Conservation (phyloP, 352 stramenopile genomes). For the Saprolegnia diclina region DNA sequence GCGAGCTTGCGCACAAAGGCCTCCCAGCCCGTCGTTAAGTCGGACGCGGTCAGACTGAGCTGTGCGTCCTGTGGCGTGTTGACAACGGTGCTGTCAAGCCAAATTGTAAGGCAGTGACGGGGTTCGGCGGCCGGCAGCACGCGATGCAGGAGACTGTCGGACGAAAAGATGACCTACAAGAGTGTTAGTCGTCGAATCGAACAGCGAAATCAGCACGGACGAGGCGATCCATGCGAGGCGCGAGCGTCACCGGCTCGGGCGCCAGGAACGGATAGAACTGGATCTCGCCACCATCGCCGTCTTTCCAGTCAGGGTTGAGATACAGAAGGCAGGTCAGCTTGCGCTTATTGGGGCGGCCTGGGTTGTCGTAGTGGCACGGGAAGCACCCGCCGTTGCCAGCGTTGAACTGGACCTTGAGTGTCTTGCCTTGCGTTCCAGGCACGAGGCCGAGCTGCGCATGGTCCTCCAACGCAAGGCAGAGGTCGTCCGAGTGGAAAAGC, state of each 20-base stretch:
- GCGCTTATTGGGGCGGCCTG: slow-evolving; percentile 63
- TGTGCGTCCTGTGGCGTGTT: slow-evolving; percentile 54
- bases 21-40: slow-evolving; percentile 53
- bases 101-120: slow-evolving; percentile 63
- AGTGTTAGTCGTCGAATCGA: slow-evolving; percentile 7
- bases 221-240: slow-evolving; percentile 65
- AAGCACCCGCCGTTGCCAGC: slow-evolving; percentile 67
- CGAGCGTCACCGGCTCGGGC: slow-evolving; percentile 42
- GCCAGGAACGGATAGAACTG: slow-evolving; percentile 70
- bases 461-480: slow-evolving; percentile 43
- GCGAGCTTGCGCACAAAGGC: slow-evolving; percentile 56
- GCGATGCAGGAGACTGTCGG: slow-evolving; percentile 66
- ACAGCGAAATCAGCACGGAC: slow-evolving; percentile 14
- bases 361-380: slow-evolving; percentile 81
- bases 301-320: slow-evolving; percentile 62
- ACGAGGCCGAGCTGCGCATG: slow-evolving; percentile 34
- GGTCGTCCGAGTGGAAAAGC: slow-evolving; percentile 53
- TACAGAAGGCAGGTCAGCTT: slow-evolving; percentile 78
- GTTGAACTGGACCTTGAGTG: slow-evolving; percentile 78
- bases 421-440: slow-evolving; percentile 49
- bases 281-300: slow-evolving; percentile 64
- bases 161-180: slow-evolving; percentile 49
- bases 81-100: slow-evolving; percentile 47
- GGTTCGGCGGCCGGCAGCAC: slow-evolving; percentile 47
- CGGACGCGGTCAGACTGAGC: slow-evolving; percentile 51